phyloP scores from a whole-genome alignment of 2,329 filamentous ascomycete species.

The Mariannaea sp. region DNA sequence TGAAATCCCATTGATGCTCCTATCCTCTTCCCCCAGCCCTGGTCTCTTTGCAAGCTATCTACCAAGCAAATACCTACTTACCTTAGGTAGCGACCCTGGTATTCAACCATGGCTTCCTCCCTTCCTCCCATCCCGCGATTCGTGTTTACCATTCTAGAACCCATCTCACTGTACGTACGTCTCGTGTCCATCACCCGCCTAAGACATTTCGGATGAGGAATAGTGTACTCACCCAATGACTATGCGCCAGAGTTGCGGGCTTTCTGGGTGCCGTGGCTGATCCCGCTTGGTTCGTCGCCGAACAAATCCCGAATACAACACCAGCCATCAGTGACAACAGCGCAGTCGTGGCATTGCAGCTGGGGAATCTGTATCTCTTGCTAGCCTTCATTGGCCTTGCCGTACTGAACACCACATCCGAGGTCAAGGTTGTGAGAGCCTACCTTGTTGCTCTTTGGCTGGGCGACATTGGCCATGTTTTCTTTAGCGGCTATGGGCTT shows the following conservation, averaged over 20 bases:
- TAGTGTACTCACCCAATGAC: background rate
- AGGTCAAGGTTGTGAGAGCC: conserved; percentile 67
- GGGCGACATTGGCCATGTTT: conserved; percentile 71
- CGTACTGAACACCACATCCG: conserved; percentile 66
- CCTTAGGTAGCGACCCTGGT: no score
- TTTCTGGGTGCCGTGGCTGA: conserved; percentile 60
- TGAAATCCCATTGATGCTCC: background rate
- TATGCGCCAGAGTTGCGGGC: conserved; percentile 58
- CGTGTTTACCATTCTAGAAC: conserved; percentile 71
- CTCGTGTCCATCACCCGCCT: conserved; percentile 11
- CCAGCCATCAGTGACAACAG: conserved; percentile 50
- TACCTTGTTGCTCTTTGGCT: conserved; percentile 69
- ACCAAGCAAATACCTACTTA: no score
- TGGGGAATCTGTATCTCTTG: conserved; percentile 72
- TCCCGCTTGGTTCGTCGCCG: conserved; percentile 65
- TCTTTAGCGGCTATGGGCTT: conserved; percentile 62
- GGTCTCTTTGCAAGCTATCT: no score
- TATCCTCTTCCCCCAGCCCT: background rate
- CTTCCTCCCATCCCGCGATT: conserved; percentile 67
- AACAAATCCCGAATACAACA: conserved; percentile 57
- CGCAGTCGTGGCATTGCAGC: conserved; percentile 66
- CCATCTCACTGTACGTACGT: conserved; percentile 64
- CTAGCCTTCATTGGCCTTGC: conserved; percentile 67
- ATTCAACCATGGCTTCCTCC: conserved; percentile 59
- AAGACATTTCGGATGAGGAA: background rate